Conservation (phyloP, 2,329 filamentous ascomycete genomes). For the Penicillium sp. region DNA sequence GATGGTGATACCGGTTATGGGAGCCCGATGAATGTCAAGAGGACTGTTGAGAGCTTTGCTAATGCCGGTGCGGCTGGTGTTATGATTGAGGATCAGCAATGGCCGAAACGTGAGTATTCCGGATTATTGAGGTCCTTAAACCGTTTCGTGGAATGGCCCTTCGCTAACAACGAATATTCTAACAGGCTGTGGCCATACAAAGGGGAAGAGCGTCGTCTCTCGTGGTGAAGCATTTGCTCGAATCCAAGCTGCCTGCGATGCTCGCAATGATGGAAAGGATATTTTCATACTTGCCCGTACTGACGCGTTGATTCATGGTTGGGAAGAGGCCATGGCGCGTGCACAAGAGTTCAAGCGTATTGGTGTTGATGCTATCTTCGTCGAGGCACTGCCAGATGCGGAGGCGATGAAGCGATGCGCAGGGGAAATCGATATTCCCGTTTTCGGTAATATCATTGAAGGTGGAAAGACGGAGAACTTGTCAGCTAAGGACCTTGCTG, state of each 20-base stretch:
- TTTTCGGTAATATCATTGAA: not conserved
- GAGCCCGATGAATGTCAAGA: constrained; percentile 49
- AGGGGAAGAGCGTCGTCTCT: constrained; percentile 49
- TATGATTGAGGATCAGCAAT: constrained; percentile 52
- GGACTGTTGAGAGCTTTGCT: constrained; percentile 49
- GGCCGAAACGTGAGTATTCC: constrained; percentile 47
- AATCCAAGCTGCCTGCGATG: constrained; percentile 49
- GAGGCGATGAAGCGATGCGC: not conserved
- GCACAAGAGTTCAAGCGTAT: constrained; percentile 29
- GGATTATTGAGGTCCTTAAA: not conserved
- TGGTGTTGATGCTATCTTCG: not conserved
- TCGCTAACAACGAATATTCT: not conserved
- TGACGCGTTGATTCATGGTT: constrained; percentile 41
- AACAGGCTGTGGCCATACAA: constrained; percentile 49
- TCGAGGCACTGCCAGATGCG: not conserved
- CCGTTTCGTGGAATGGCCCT: not conserved
- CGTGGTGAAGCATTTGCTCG: constrained; percentile 49
- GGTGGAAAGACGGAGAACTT: not conserved
- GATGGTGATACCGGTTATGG: constrained; percentile 54
- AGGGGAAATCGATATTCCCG: not conserved
- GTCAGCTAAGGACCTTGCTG: not conserved
- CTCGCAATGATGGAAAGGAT: constrained; percentile 47
- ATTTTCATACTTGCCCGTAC: constrained; percentile 51
- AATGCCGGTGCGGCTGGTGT: constrained; percentile 41
- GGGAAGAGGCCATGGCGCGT: constrained; percentile 38